Conservation (phyloP, 2,329 filamentous ascomycete genomes). For the Berkeleyomyces basicola region DNA sequence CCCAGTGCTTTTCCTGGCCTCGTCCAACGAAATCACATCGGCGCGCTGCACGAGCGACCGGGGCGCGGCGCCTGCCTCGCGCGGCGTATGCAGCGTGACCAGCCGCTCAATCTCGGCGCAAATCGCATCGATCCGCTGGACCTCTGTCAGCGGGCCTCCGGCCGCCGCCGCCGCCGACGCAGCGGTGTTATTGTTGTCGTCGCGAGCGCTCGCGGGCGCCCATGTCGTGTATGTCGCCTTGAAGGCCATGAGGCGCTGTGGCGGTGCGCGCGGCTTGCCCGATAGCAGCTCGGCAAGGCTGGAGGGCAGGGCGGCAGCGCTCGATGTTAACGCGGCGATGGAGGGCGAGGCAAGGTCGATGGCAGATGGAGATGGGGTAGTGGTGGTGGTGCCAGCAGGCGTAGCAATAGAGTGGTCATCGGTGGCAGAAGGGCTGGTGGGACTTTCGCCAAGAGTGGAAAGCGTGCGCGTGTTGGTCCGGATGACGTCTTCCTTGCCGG, state of each 20-base stretch:
- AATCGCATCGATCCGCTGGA: constrained; percentile 43
- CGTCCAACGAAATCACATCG: constrained; percentile 67
- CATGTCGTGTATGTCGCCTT: constrained; percentile 39
- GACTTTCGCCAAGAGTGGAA: constrained; percentile 29
- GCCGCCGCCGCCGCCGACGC: constrained; percentile 24
- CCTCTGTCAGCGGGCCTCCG: constrained; percentile 31
- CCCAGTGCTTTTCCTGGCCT: constrained; percentile 76
- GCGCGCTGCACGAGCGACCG: constrained; percentile 35
- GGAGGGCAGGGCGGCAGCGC: constrained; percentile 18
- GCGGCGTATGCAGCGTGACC: constrained; percentile 30
- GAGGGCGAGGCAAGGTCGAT: constrained; percentile 4
- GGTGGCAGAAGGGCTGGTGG: neutral
- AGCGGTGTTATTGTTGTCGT: constrained; percentile 20
- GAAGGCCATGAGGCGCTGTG: constrained; percentile 32
- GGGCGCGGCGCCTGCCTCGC: constrained; percentile 25
- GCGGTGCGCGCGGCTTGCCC: constrained; percentile 21
- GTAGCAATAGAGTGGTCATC: neutral
- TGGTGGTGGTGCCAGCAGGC: neutral
- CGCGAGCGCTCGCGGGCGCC: constrained; percentile 36
- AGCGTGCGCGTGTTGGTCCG: constrained; percentile 77
- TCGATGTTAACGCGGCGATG: constrained; percentile 3
- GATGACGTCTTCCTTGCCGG: constrained; percentile 52
- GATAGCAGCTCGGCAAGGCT: constrained; percentile 29
- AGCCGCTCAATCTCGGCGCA: constrained; percentile 62
- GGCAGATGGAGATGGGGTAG: neutral